A percentile compares a stretch with the other conserved stretches of the same genome.
phyloP scores from a whole-genome alignment of 164 flowering plant genomes.

The Chimonanthus salicifolius region DNA sequence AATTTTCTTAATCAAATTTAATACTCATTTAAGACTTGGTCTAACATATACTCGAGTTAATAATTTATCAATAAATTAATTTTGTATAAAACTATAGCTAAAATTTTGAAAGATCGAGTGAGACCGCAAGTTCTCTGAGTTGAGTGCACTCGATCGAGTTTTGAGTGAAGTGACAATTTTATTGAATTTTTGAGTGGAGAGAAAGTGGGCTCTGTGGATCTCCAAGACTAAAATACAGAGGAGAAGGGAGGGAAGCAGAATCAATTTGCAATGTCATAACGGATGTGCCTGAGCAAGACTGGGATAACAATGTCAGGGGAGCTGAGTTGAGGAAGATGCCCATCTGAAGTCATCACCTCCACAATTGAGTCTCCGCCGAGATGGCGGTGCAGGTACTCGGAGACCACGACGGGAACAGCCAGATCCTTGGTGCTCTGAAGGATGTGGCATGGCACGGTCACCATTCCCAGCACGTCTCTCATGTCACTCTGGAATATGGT shows the following conservation, averaged over 20 bases:
- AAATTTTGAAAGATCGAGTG: too few relatives aligned
- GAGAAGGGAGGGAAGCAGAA: background rate
- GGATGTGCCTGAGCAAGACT: constrained; percentile 40
- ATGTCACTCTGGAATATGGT: constrained; percentile 39
- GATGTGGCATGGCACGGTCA: constrained; percentile 46
- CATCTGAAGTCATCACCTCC: constrained; percentile 43
- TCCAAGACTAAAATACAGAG: too few relatives aligned
- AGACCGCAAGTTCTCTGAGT: too few relatives aligned
- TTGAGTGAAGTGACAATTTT: too few relatives aligned
- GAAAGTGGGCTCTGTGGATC: too few relatives aligned
- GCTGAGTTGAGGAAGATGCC: constrained; percentile 52
- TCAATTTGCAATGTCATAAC: constrained; percentile 23
- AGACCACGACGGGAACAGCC: constrained; percentile 45
- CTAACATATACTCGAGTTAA: too few relatives aligned
- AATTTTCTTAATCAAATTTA: too few relatives aligned
- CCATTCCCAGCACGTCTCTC: constrained; percentile 23
- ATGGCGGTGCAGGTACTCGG: constrained; percentile 40
- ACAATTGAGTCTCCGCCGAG: constrained; percentile 36
- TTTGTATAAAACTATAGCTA: too few relatives aligned
- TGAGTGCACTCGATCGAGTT: too few relatives aligned
- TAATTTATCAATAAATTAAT: too few relatives aligned
- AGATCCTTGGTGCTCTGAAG: constrained; percentile 45
- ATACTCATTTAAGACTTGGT: too few relatives aligned
- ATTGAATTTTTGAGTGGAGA: too few relatives aligned
- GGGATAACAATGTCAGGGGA: constrained; percentile 47